These are phyloP conservation scores for Arctium minus DNA, from an alignment of 129 eudicot species.

Conservation along the genomic window DNA sequence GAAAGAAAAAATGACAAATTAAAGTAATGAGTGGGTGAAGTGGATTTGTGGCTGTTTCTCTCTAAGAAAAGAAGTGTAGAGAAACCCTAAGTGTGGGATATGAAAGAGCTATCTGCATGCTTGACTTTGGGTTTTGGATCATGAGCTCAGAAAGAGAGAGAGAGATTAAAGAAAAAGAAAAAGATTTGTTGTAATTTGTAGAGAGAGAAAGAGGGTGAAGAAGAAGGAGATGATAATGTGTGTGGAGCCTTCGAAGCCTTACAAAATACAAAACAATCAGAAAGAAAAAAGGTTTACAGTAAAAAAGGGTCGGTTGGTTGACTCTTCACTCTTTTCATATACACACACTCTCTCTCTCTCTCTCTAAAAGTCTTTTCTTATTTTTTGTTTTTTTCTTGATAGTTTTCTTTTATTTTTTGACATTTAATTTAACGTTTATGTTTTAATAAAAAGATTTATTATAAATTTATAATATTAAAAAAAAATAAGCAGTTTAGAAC, in stretches of 20 bases:
- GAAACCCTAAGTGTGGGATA: constrained; percentile 37
- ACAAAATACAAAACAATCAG: constrained; percentile 56
- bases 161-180: constrained; percentile 25
- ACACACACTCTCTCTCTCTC: background rate
- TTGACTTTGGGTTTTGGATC: constrained; percentile 49
- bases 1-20: constrained; percentile 26
- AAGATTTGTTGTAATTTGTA: constrained; percentile 16
- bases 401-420: background rate
- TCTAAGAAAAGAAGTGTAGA: constrained; percentile 9
- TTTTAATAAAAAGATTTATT: no score
- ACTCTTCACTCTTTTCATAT: constrained; percentile 49
- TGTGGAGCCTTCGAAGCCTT: constrained; percentile 88
- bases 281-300: constrained; percentile 40
- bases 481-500: no score
- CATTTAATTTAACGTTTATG: background rate
- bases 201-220: constrained; percentile 1
- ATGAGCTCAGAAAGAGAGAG: constrained; percentile 35
- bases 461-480: no score
- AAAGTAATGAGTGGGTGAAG: background rate
- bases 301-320: constrained; percentile 59
- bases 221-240: constrained; percentile 51
- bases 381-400: background rate
- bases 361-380: constrained; percentile 6
- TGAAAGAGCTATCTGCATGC: constrained; percentile 51
- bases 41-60: background rate